These are phyloP conservation scores for Cutaneotrichosporon daszewskae DNA, from an alignment of 1,284 basidiomycete species.

Conservation along the genomic window DNA sequence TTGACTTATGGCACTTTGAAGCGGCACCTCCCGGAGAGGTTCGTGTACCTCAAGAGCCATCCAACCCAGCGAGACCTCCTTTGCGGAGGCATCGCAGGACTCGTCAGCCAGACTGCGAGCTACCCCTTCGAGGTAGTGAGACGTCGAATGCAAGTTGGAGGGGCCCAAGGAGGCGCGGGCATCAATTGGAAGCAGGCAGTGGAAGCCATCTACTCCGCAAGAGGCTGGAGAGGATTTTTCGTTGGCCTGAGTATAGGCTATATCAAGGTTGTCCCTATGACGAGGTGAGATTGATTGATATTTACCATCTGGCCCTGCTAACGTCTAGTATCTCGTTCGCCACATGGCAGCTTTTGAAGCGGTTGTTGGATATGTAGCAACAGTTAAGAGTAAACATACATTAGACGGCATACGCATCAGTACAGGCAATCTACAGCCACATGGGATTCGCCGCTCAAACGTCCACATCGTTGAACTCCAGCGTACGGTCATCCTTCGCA, in stretches of 20 bases:
- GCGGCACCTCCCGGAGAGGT: conserved; percentile 52
- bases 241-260: conserved; percentile 91
- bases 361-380: conserved; percentile 41
- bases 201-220: conserved; percentile 59
- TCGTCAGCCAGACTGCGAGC: conserved; percentile 79
- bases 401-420: conserved; percentile 14
- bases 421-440: not conserved
- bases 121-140: conserved; percentile 96
- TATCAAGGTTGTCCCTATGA: conserved; percentile 97
- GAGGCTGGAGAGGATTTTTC: conserved; percentile 85
- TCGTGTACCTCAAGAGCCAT: conserved; percentile 44
- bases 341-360: conserved; percentile 49
- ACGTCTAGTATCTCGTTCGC: conserved; percentile 45
- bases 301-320: conserved; percentile 1
- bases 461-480: conserved; percentile 3
- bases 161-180: conserved; percentile 55
- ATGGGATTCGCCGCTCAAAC: too few relatives aligned
- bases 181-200: conserved; percentile 74
- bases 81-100: conserved; percentile 87
- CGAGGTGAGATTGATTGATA: conserved; percentile 44
- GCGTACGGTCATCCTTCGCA: too few relatives aligned
- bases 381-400: too few relatives aligned
- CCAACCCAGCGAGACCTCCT: conserved; percentile 55
- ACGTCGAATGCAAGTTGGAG: conserved; percentile 93
- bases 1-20: conserved; percentile 83